Conservation (phyloP, 1,284 basidiomycete genomes). For the Microbotryum silenes-acaulis region DNA sequence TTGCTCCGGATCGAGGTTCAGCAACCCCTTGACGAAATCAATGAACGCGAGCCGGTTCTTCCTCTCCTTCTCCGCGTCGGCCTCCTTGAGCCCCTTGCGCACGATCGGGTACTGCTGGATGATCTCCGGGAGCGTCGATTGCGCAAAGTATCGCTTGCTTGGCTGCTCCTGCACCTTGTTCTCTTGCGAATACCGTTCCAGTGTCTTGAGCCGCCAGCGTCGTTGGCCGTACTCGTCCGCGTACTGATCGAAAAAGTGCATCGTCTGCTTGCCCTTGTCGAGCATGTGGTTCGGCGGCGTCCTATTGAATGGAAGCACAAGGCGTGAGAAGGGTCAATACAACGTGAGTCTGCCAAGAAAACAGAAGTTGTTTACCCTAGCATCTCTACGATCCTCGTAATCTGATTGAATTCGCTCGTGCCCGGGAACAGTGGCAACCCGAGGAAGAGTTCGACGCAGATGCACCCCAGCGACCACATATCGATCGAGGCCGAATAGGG, state of each 20-base stretch:
- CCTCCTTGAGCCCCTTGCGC: slow-evolving; percentile 62
- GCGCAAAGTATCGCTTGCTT: slow-evolving; percentile 97
- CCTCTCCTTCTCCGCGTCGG: slow-evolving; percentile 92
- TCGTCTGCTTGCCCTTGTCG: slow-evolving; percentile 89
- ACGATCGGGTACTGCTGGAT: slow-evolving; percentile 91
- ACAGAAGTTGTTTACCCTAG: slow-evolving; percentile 60
- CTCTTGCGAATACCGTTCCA: slow-evolving; percentile 92
- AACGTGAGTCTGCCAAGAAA: neutral
- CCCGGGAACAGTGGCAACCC: slow-evolving; percentile 95
- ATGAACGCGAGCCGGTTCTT: slow-evolving; percentile 89
- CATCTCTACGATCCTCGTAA: slow-evolving; percentile 96
- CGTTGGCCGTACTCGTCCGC: slow-evolving; percentile 79
- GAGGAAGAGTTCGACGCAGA: slow-evolving; percentile 95
- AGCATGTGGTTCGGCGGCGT: slow-evolving; percentile 87
- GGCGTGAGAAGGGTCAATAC: too few relatives aligned
- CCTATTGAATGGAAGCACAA: slow-evolving; percentile 42
- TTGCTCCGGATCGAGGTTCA: slow-evolving; percentile 89
- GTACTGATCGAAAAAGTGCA: slow-evolving; percentile 79
- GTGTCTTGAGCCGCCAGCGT: slow-evolving; percentile 76
- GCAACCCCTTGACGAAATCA: slow-evolving; percentile 90
- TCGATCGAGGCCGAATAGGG: slow-evolving; percentile 91
- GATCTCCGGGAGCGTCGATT: slow-evolving; percentile 86
- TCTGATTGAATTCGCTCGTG: slow-evolving; percentile 97
- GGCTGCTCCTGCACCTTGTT: slow-evolving; percentile 93
- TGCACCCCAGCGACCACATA: slow-evolving; percentile 93